Percentiles rank a stretch among this genome's conserved stretches.
Conservation (phyloP, 116 monocot genomes). For the Iris pallida region DNA sequence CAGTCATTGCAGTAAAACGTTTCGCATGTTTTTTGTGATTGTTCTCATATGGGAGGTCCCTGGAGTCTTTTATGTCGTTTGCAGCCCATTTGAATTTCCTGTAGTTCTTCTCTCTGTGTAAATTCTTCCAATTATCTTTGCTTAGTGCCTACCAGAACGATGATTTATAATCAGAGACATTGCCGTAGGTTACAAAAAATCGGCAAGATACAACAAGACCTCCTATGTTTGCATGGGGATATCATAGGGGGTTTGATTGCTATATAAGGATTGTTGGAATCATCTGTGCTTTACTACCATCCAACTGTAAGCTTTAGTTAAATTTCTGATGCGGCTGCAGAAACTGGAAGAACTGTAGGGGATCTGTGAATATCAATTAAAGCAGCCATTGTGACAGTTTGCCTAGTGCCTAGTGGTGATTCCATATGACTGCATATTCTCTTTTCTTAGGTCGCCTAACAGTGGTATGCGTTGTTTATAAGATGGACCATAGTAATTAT, state of each 20-base stretch:
- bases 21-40: constrained; percentile 56
- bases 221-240: constrained; percentile 74
- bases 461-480: constrained; percentile 74
- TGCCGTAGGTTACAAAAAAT: constrained; percentile 52
- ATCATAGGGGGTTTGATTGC: constrained; percentile 79
- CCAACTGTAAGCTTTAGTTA: constrained; percentile 49
- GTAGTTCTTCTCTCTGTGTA: constrained; percentile 35
- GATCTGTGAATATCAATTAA: constrained; percentile 50
- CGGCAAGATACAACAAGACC: constrained; percentile 43
- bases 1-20: constrained; percentile 61
- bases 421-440: too few relatives aligned
- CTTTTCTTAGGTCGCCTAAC: constrained; percentile 39
- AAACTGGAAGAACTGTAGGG: constrained; percentile 72
- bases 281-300: constrained; percentile 85
- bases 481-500: constrained; percentile 66
- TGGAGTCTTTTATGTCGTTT: constrained; percentile 65
- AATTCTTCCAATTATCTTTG: too few relatives aligned
- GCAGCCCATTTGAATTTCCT: constrained; percentile 71
- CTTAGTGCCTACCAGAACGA: too few relatives aligned
- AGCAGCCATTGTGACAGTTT: constrained; percentile 32
- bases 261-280: constrained; percentile 91
- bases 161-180: not conserved
- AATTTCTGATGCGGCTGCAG: constrained; percentile 46
- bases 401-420: too few relatives aligned
- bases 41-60: constrained; percentile 85